Conservation (phyloP, 257 asterid genomes). For the Nicotiana attenuata region DNA sequence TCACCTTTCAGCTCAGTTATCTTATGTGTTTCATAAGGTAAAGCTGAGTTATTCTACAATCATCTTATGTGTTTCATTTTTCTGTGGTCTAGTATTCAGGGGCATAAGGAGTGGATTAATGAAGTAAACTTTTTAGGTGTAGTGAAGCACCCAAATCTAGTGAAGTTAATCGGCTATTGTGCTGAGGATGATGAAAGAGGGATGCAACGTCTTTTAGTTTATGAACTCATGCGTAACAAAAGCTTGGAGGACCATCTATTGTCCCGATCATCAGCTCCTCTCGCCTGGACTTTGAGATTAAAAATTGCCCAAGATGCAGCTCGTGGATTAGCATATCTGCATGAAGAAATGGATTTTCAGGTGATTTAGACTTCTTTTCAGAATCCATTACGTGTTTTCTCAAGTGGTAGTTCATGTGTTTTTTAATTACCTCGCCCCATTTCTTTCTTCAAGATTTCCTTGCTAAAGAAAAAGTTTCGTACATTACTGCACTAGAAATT, state of each 20-base stretch:
- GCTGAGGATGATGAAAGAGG: slow-evolving; percentile 97
- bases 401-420: background rate
- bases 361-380: slow-evolving; percentile 24
- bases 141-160: slow-evolving; percentile 82
- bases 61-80: slow-evolving; percentile 21
- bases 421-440: background rate
- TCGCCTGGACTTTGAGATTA: slow-evolving; percentile 66
- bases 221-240: slow-evolving; percentile 79
- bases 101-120: slow-evolving; percentile 97
- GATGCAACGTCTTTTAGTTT: slow-evolving; percentile 85
- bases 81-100: slow-evolving; percentile 85
- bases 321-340: slow-evolving; percentile 87
- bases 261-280: slow-evolving; percentile 51
- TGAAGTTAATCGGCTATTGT: slow-evolving; percentile 82
- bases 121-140: slow-evolving; percentile 85
- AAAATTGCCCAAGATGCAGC: slow-evolving; percentile 92
- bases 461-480: background rate
- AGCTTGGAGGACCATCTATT: slow-evolving; percentile 89
- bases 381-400: background rate
- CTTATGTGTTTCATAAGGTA: background rate
- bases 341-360: slow-evolving; percentile 98
- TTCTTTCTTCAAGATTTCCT: background rate
- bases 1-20: background rate
- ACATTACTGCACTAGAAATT: too few species aligned
- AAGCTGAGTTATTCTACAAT: background rate